These are phyloP conservation scores for Globisporangium solare DNA, from an alignment of 352 stramenopile species.

Conservation along the genomic window DNA sequence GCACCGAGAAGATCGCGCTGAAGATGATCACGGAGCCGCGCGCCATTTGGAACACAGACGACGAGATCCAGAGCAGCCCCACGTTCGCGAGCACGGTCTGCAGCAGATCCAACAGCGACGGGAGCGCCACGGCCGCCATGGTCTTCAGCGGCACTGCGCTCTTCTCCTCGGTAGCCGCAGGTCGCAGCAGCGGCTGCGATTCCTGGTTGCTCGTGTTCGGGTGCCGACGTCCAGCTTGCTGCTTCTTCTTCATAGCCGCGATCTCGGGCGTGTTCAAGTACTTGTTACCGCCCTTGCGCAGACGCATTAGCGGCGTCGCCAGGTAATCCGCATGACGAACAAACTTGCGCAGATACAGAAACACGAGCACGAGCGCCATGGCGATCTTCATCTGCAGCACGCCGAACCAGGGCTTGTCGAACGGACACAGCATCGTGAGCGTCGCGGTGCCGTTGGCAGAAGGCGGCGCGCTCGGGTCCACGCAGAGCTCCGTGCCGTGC, in stretches of 20 bases:
- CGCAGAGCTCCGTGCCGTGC: constrained; percentile 43
- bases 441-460: constrained; percentile 8
- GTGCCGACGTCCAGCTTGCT: constrained; percentile 19
- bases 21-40: constrained; percentile 90
- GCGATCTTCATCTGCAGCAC: constrained; percentile 84
- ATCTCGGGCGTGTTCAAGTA: constrained; percentile 56
- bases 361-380: constrained; percentile 75
- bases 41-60: constrained; percentile 89
- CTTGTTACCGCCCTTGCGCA: constrained; percentile 57
- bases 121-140: constrained; percentile 54
- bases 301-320: constrained; percentile 56
- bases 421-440: constrained; percentile 59
- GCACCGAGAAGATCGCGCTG: constrained; percentile 80
- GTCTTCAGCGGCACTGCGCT: constrained; percentile 37
- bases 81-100: constrained; percentile 87
- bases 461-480: constrained; percentile 29
- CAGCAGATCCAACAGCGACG: constrained; percentile 75
- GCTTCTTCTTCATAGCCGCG: constrained; percentile 22
- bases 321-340: constrained; percentile 53
- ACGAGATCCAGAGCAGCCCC: constrained; percentile 84
- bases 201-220: background rate
- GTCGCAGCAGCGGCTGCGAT: constrained; percentile 8
- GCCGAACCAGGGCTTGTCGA: constrained; percentile 85
- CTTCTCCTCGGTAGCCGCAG: background rate
- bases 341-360: constrained; percentile 62